phyloP scores from a whole-genome alignment of 768 basidiomycete genomes.

The Auricularia cornea region DNA sequence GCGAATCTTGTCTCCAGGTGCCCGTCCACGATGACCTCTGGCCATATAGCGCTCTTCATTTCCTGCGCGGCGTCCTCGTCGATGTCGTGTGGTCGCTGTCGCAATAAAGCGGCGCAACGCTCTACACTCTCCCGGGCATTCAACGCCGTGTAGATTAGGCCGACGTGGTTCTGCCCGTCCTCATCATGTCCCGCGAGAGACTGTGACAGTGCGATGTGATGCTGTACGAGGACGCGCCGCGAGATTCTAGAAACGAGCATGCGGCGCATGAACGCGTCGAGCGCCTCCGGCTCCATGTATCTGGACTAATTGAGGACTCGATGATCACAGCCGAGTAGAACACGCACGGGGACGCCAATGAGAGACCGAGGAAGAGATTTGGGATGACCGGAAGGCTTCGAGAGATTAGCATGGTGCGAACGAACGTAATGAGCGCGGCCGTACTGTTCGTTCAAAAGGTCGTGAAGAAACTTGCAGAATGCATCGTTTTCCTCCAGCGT shows the following conservation, averaged over 20 bases:
- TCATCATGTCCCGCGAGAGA: slow-evolving; percentile 31
- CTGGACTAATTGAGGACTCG: background rate
- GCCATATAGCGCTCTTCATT: slow-evolving; percentile 30
- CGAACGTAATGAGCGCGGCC: slow-evolving; percentile 13
- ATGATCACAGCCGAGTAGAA: background rate
- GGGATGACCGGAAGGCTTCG: slow-evolving; percentile 68
- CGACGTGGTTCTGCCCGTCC: slow-evolving; percentile 48
- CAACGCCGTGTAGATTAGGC: slow-evolving; percentile 74
- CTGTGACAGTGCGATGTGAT: slow-evolving; percentile 75
- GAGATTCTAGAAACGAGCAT: slow-evolving; percentile 91
- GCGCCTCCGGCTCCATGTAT: slow-evolving; percentile 63
- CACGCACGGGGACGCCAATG: slow-evolving; percentile 58
- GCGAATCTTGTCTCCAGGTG: slow-evolving; percentile 62
- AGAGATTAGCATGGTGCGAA: slow-evolving; percentile 1
- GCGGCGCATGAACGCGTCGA: slow-evolving; percentile 82
- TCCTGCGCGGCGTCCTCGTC: slow-evolving; percentile 28
- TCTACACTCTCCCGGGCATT: slow-evolving; percentile 63
- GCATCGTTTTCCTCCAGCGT: slow-evolving; percentile 64
- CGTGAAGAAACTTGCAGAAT: slow-evolving; percentile 66
- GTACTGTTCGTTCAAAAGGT: slow-evolving; percentile 69
- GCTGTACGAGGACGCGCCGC: slow-evolving; percentile 79
- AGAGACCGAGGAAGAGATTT: slow-evolving; percentile 72
- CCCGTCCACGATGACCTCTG: slow-evolving; percentile 66
- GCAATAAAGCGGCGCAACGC: slow-evolving; percentile 53
- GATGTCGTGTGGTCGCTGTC: slow-evolving; percentile 36